phyloP scores from a whole-genome alignment of 192 early-diverging fungal species.

The Coemansia sp. region DNA sequence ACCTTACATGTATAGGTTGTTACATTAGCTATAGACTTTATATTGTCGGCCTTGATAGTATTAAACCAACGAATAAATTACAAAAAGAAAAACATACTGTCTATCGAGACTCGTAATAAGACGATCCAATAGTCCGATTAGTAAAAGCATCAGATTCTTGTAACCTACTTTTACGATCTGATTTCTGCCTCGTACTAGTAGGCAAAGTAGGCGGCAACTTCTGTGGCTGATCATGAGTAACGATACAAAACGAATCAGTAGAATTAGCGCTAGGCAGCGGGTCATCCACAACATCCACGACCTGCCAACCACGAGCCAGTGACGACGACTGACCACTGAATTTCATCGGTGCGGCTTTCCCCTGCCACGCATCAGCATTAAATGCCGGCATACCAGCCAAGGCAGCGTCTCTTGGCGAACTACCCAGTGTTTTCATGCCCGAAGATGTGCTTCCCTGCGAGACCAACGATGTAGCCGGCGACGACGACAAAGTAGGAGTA shows the following conservation, averaged over 20 bases:
- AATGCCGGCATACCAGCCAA: conserved; percentile 1
- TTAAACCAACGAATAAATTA: not conserved
- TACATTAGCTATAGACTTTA: no score
- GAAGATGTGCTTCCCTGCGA: conserved; percentile 5
- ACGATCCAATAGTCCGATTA: not conserved
- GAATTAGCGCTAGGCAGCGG: conserved; percentile 34
- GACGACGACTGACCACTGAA: conserved; percentile 2
- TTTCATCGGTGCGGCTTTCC: not conserved
- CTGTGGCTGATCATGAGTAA: conserved; percentile 23
- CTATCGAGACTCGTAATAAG: not conserved
- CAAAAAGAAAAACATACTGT: not conserved
- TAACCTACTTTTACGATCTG: not conserved
- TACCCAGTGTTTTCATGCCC: not conserved
- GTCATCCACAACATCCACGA: conserved; percentile 14
- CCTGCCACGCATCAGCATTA: conserved; percentile 16
- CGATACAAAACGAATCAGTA: conserved; percentile 48
- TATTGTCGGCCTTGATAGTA: not conserved
- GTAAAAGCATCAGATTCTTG: not conserved
- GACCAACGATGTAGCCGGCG: conserved; percentile 2
- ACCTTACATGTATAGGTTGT: no score
- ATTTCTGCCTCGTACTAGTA: conserved; percentile 4
- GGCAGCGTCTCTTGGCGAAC: not conserved
- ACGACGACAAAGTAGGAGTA: conserved; percentile 4
- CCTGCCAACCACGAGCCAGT: conserved; percentile 31
- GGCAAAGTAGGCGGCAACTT: conserved; percentile 6